These are phyloP conservation scores for Solanum corneliomulleri DNA, from an alignment of 257 asterid species.

Conservation along the genomic window DNA sequence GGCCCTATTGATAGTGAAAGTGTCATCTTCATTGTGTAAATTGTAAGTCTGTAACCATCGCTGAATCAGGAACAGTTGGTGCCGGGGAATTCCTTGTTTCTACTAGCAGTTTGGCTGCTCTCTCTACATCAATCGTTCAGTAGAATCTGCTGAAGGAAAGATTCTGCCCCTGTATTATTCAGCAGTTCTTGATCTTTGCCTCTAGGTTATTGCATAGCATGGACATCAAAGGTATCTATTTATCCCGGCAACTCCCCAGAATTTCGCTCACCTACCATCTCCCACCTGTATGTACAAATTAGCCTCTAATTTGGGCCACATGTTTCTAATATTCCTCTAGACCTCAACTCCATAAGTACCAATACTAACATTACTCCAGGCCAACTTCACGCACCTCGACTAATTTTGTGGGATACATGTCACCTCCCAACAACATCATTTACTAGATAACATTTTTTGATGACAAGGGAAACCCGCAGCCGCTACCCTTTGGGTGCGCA, in stretches of 20 bases:
- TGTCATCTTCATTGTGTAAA: background rate
- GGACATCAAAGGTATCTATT: background rate
- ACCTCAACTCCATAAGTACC: background rate
- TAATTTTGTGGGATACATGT: background rate
- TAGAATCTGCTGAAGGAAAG: background rate
- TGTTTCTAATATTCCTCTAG: background rate
- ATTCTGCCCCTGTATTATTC: background rate
- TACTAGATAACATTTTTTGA: background rate
- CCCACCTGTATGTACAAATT: background rate
- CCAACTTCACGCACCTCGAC: background rate
- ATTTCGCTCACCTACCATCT: background rate
- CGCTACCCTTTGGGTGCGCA: too few relatives aligned
- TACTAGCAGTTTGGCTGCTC: background rate
- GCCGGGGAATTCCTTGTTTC: background rate
- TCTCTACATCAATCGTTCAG: background rate
- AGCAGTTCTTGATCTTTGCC: background rate
- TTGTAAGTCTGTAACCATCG: background rate
- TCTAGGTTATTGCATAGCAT: background rate
- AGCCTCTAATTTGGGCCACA: background rate
- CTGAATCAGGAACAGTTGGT: background rate
- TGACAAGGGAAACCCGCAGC: too few relatives aligned
- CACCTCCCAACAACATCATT: background rate
- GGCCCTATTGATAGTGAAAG: background rate
- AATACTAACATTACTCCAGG: background rate
- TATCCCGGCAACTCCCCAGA: background rate